Evolutionary conservation across 2,329 filamentous ascomycete species (phyloP).

Genomic region (Didymella segeticola): DNA sequence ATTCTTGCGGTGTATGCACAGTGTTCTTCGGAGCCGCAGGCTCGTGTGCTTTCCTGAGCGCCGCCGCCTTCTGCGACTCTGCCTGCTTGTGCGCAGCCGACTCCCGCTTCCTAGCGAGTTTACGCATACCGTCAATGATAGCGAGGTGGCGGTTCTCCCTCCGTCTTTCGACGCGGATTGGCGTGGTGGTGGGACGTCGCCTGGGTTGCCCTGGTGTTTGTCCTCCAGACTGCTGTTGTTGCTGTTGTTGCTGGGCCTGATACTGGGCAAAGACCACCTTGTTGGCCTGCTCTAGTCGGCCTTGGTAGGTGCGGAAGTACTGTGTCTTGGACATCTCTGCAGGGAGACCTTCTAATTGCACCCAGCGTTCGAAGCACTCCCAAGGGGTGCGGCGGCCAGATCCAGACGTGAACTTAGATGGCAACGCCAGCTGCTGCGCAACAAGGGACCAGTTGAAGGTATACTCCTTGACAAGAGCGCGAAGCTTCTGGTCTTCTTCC

Average conservation of each 20-base stretch:
- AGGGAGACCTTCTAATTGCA: conserved; percentile 86
- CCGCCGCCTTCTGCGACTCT: conserved; percentile 72
- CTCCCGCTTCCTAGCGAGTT: conserved; percentile 93
- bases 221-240: conserved; percentile 58
- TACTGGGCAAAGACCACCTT: conserved; percentile 65
- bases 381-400: conserved; percentile 91
- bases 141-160: conserved; percentile 86
- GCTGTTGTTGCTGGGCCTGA: conserved; percentile 61
- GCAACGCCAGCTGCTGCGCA: conserved; percentile 76
- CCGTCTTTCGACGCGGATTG: conserved; percentile 83
- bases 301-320: conserved; percentile 83
- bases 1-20: conserved; percentile 83
- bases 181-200: conserved; percentile 72
- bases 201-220: conserved; percentile 60
- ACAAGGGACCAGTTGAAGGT: conserved; percentile 99
- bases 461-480: conserved; percentile 84
- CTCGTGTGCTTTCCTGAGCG: conserved; percentile 82
- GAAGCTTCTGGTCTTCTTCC: conserved; percentile 88
- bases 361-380: conserved; percentile 99
- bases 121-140: conserved; percentile 93
- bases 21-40: conserved; percentile 63
- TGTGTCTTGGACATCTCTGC: conserved; percentile 93
- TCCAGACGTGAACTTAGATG: conserved; percentile 80
- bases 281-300: conserved; percentile 68
- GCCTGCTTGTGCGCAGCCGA: conserved; percentile 85